Conservation (phyloP, 176 grass and related monocot species). For the Puccinellia tenuiflora region DNA sequence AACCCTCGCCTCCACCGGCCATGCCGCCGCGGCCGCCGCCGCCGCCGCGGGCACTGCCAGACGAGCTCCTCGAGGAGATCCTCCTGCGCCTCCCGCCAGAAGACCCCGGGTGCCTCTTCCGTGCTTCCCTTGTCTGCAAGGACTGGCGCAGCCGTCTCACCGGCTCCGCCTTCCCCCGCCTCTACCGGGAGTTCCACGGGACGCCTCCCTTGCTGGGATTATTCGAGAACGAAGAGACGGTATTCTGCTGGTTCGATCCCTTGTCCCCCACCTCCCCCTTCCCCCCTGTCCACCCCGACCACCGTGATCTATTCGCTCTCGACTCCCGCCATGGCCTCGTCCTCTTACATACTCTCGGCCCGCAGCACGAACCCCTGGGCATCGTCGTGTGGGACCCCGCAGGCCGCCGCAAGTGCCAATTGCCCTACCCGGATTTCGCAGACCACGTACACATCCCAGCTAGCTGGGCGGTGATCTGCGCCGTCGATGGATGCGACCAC, state of each 20-base stretch:
- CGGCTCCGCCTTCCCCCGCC: not conserved
- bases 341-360: not conserved
- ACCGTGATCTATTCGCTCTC: not conserved
- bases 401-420: not conserved
- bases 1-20: not conserved
- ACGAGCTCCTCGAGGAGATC: slow-evolving; percentile 3
- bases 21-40: not conserved
- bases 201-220: not conserved
- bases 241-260: not conserved
- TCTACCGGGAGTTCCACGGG: slow-evolving; percentile 6
- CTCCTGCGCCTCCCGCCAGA: not conserved
- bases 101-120: not conserved
- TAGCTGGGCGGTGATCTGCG: not conserved
- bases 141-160: slow-evolving; percentile 1
- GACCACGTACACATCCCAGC: not conserved
- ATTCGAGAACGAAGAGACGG: not conserved
- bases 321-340: not conserved
- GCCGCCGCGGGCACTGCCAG: not conserved
- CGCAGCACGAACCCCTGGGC: not conserved
- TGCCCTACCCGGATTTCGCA: not conserved
- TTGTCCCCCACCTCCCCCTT: slow-evolving; percentile 10
- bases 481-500: slow-evolving; percentile 1
- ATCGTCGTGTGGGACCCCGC: not conserved
- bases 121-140: not conserved
- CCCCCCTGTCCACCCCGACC: not conserved